A percentile compares a stretch with the other conserved stretches of the same genome.
Conservation (phyloP, 1,284 basidiomycete genomes). For the Trichosporon sp. region DNA sequence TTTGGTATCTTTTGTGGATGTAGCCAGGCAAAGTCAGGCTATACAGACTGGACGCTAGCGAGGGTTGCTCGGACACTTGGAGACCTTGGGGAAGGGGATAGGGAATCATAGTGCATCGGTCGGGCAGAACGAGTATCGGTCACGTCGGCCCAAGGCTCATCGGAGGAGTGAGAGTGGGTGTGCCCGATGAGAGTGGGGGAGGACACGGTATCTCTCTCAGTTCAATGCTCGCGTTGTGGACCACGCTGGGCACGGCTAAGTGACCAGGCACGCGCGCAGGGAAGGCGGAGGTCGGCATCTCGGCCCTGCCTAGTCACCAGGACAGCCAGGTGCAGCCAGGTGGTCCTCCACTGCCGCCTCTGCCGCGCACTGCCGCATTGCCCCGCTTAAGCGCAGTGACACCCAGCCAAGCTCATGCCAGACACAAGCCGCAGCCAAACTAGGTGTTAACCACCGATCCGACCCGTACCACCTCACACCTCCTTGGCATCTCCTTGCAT, state of each 20-base stretch:
- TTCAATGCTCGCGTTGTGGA: too few relatives aligned
- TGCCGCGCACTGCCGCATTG: conserved; percentile 1
- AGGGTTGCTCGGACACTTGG: neutral
- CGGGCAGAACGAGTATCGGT: neutral
- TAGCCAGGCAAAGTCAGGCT: neutral
- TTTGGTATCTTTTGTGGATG: neutral
- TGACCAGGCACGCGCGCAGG: neutral
- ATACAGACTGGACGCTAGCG: neutral
- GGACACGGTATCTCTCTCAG: neutral
- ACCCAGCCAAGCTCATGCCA: too few relatives aligned
- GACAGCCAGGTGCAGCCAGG: neutral
- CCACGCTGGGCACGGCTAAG: neutral
- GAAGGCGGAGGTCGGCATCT: neutral
- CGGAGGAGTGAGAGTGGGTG: neutral
- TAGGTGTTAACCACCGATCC: neutral
- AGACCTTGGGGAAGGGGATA: too few relatives aligned
- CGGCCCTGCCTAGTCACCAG: neutral
- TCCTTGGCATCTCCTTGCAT: neutral
- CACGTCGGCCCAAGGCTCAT: neutral
- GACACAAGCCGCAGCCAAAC: neutral
- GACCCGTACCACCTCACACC: neutral
- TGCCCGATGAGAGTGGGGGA: neutral
- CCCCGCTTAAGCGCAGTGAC: neutral
- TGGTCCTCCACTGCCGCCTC: neutral
- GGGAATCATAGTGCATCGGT: too few relatives aligned